These are phyloP conservation scores for Pseudogymnoascus sp. DNA, from an alignment of 2,329 filamentous ascomycete genomes.

Conservation along the genomic window DNA sequence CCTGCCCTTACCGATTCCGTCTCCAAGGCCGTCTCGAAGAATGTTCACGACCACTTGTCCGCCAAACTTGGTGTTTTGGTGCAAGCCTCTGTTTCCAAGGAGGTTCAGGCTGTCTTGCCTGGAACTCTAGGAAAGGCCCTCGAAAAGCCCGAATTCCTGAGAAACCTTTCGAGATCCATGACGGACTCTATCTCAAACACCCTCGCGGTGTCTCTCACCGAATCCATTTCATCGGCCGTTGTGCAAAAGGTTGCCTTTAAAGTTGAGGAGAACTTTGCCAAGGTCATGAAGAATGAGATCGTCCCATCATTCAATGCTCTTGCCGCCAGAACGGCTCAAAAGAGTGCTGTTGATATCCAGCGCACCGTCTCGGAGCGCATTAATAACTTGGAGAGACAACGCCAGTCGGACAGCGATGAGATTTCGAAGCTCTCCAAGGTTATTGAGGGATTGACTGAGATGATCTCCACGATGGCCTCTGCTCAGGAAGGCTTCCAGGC, in stretches of 20 bases:
- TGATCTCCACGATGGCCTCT: slow-evolving; percentile 60
- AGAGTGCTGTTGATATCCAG: slow-evolving; percentile 61
- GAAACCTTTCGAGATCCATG: slow-evolving; percentile 3
- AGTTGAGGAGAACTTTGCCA: slow-evolving; percentile 61
- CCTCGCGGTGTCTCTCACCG: background rate
- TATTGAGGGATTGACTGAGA: slow-evolving; percentile 58
- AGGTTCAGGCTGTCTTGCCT: slow-evolving; percentile 65
- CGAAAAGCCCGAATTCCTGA: slow-evolving; percentile 65
- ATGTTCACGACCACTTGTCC: slow-evolving; percentile 60
- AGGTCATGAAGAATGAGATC: slow-evolving; percentile 54
- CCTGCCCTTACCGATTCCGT: slow-evolving; percentile 65
- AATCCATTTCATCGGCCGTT: slow-evolving; percentile 64
- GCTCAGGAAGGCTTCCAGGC: slow-evolving; percentile 62
- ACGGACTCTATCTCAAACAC: background rate
- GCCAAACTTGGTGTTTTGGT: slow-evolving; percentile 42
- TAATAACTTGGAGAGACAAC: slow-evolving; percentile 17
- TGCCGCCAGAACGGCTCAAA: slow-evolving; percentile 57
- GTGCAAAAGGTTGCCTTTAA: slow-evolving; percentile 56
- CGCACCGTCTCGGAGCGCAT: slow-evolving; percentile 35
- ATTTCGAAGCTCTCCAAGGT: slow-evolving; percentile 64
- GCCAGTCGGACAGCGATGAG: slow-evolving; percentile 42
- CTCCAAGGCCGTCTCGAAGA: slow-evolving; percentile 59
- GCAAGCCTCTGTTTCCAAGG: slow-evolving; percentile 39
- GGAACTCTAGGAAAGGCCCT: slow-evolving; percentile 58
- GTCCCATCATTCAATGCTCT: slow-evolving; percentile 58